Evolutionary conservation across 2,329 filamentous ascomycete genomes (phyloP), one percentile per base, ranked within the genome.

Genomic region (Colletotrichum paranaense): DNA sequence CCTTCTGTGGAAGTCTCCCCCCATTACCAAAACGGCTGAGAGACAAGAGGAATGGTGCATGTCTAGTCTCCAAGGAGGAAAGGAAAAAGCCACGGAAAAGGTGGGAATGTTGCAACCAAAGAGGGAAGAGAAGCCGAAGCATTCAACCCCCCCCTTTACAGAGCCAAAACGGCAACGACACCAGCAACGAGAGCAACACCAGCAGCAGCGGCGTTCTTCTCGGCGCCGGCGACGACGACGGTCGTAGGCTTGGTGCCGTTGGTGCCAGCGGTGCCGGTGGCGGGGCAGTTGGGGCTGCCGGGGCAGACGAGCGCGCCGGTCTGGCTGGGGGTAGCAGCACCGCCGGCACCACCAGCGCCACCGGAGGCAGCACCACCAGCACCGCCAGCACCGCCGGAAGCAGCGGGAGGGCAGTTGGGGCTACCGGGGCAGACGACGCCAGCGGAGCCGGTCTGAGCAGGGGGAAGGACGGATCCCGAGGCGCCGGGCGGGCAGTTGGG

Each of bases 141-240:
- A 26, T 1, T 26, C 26, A 26, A 26, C 4, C 4, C 26, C 26
- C 22, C 22, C 16, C 46, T 63, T 63, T 71, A 73, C 60, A 73
- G 30, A 16, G 56, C 73, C 7, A 72, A 19, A 28, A 58, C 62
- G 65, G 69, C 73, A 26, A 60, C 38, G 66, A 68, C 57, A 32
- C 59, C 65, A 16, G 62, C 73, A 16, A 60, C 35, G 26, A 75
- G 22, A 16, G 73, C 65, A 22, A 73, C 5, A 12, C 49, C 60
- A 24, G 56, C 56, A 14, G 49, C 56, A 14, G 59, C 64, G 32
- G 53, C 64, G 28, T 19, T 62, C 60, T 55, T 66, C 52, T 56
- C 60, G 52, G 70, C 64, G 28, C 70, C 65, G n/a, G 58, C 62
- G 62, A 68, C 66, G 46, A 66, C 62, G 65, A 74, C 73, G 70